Evolutionary conservation across 108 stramenopile species (phyloP).

Genomic region (Fistulifera solaris): DNA sequence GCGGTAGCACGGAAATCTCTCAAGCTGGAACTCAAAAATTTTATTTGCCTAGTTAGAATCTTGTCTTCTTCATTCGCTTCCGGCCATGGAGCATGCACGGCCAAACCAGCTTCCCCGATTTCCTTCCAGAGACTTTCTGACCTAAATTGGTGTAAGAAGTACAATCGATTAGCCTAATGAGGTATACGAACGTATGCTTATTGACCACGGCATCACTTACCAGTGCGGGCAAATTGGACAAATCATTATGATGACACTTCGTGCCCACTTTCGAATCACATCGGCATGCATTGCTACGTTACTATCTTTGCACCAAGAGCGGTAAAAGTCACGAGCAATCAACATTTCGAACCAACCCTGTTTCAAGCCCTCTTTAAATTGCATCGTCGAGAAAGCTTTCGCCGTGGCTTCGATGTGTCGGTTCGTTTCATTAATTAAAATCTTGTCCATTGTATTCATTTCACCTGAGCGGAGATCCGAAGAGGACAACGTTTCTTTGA

Average conservation of each 20-base stretch:
- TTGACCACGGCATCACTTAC: slow-evolving; percentile 28
- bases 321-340: slow-evolving; percentile 82
- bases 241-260: slow-evolving; percentile 67
- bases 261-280: slow-evolving; percentile 64
- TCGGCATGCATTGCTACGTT: slow-evolving; percentile 77
- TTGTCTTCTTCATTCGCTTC: slow-evolving; percentile 69
- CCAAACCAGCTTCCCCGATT: slow-evolving; percentile 65
- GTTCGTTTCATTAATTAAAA: slow-evolving; percentile 88
- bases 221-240: slow-evolving; percentile 90
- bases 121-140: slow-evolving; percentile 72
- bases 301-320: slow-evolving; percentile 86
- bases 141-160: slow-evolving; percentile 14
- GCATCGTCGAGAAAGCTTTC: slow-evolving; percentile 62
- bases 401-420: slow-evolving; percentile 57
- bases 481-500: slow-evolving; percentile 52
- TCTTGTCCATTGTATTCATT: slow-evolving; percentile 76
- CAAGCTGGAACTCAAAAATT: slow-evolving; percentile 67
- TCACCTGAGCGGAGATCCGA: slow-evolving; percentile 47
- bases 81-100: slow-evolving; percentile 87
- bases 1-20: slow-evolving; percentile 61
- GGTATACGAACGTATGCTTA: too few species aligned
- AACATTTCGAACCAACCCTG: slow-evolving; percentile 89
- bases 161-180: neutral
- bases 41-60: slow-evolving; percentile 70
- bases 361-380: slow-evolving; percentile 89